Base-by-base conservation (phyloP, 306 rosid species). In the Lagenaria siceraria region DNA sequence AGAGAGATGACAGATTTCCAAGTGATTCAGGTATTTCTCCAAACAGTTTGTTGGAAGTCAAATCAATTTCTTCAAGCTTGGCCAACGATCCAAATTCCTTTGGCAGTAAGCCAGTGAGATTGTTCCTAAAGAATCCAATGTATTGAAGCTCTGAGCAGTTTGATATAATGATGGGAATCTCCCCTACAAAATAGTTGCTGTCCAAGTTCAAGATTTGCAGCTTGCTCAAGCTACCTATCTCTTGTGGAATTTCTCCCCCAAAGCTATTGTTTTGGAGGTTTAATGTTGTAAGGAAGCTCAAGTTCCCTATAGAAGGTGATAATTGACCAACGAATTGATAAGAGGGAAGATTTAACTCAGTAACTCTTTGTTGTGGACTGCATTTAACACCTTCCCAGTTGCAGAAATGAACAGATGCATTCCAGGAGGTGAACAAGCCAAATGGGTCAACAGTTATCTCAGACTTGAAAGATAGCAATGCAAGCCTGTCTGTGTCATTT, bases 371-470 rank as follows among this genome's bases (percentile, higher is more conserved):
- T 54, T 81, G 54, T 52, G 51, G 25, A 8, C 77, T 51, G n/a
- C 85, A 84, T 35, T 51, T 36, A 33, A 84, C 22, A 19, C 84
- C 87, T 6, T 0, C 6, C 87, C 82, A 84, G 12, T 81, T 25
- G 40, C 82, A 84, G 49, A 79, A 46, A 52, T 60, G 85, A 0
- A 21, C 17, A 31, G 83, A 78, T 19, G 69, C 74, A 42, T 84
- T 84, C 83, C 83, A 84, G 9, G 80, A 63, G 27, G 17, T 78
- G 51, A 81, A 61, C 10, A 61, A 15, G 4, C 82, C 77, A 17
- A 51, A 62, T 2, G 48, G 77, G 36, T 81, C 82, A 7, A 24
- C 48, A n/a, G 25, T 55, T 17, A 81, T 31, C 12, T 49, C 24
- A 31, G 72, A 63, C 61, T 80, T 83, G 56, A 83, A 43, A 25